Evolutionary conservation across 2,329 filamentous ascomycete species (phyloP).

Genomic region (Knufia petricola): DNA sequence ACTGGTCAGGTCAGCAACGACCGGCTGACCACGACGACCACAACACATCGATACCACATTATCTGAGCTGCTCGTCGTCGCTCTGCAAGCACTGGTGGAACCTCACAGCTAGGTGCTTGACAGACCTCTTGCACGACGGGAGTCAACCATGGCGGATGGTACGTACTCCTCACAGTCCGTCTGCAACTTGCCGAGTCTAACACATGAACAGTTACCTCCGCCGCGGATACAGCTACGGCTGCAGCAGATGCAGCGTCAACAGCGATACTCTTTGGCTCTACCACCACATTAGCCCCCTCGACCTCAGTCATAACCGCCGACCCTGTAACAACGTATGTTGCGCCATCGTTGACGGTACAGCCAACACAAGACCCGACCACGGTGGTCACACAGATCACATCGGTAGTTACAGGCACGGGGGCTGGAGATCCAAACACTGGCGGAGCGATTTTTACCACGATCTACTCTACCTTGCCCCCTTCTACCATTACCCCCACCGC

Average conservation of each 20-base stretch:
- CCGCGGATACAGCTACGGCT: background rate
- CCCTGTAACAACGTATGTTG: conserved; percentile 7
- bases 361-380: conserved; percentile 10
- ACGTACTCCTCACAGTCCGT: background rate
- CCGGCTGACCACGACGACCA: background rate
- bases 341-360: background rate
- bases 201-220: background rate
- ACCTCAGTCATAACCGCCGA: conserved; percentile 9
- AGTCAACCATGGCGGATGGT: conserved; percentile 5
- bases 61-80: background rate
- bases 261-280: conserved; percentile 15
- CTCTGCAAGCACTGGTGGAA: background rate
- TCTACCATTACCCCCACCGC: conserved; percentile 23
- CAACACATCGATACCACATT: background rate
- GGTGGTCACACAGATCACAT: conserved; percentile 17
- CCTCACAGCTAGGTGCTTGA: background rate
- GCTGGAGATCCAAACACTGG: conserved; percentile 12
- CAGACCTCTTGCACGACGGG: background rate
- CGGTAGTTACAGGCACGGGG: conserved; percentile 18
- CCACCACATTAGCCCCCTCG: conserved; percentile 20
- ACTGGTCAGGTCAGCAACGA: background rate
- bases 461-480: conserved; percentile 24
- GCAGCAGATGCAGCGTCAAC: conserved; percentile 3
- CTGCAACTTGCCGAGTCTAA: background rate
- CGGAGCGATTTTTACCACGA: conserved; percentile 18